Conservation (phyloP, 495 filamentous ascomycete species). For the Aspergillus ostianus region DNA sequence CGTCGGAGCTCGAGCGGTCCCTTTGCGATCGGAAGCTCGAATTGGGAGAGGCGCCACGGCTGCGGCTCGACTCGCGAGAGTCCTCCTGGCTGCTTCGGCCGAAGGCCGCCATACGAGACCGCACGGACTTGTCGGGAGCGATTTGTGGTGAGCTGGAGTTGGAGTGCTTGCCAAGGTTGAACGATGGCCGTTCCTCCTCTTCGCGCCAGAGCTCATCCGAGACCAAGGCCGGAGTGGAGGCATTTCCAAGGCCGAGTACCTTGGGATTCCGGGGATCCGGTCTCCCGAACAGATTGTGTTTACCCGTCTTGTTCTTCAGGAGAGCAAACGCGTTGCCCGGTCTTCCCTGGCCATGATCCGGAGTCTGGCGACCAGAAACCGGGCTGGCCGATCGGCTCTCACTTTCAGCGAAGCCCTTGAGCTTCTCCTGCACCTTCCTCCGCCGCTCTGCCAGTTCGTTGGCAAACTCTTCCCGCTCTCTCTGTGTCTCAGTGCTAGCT, state of each 20-base stretch:
- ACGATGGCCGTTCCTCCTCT: constrained; percentile 42
- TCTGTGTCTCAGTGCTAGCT: constrained; percentile 59
- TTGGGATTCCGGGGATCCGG: constrained; percentile 64
- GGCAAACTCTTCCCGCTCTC: constrained; percentile 74
- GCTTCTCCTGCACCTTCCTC: constrained; percentile 75
- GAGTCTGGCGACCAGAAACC: constrained; percentile 45
- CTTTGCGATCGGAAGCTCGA: constrained; percentile 40
- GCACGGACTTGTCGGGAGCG: constrained; percentile 30
- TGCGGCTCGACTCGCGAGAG: constrained; percentile 41
- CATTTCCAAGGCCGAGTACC: constrained; percentile 66
- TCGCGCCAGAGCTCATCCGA: constrained; percentile 46
- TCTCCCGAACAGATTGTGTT: constrained; percentile 55
- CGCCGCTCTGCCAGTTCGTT: constrained; percentile 76
- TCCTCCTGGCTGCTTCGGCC: constrained; percentile 40
- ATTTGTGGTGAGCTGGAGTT: constrained; percentile 46
- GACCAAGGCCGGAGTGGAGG: constrained; percentile 47
- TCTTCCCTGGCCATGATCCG: constrained; percentile 35
- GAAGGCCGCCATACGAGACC: constrained; percentile 34
- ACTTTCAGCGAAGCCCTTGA: constrained; percentile 68
- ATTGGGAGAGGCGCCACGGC: constrained; percentile 39
- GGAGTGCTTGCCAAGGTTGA: constrained; percentile 35
- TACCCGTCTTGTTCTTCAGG: constrained; percentile 65
- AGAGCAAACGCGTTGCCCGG: constrained; percentile 63
- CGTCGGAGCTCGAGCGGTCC: constrained; percentile 63
- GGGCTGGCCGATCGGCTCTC: constrained; percentile 59